Base-by-base conservation (phyloP, 1,139 yeast genomes). In the Torulaspora globosa region DNA sequence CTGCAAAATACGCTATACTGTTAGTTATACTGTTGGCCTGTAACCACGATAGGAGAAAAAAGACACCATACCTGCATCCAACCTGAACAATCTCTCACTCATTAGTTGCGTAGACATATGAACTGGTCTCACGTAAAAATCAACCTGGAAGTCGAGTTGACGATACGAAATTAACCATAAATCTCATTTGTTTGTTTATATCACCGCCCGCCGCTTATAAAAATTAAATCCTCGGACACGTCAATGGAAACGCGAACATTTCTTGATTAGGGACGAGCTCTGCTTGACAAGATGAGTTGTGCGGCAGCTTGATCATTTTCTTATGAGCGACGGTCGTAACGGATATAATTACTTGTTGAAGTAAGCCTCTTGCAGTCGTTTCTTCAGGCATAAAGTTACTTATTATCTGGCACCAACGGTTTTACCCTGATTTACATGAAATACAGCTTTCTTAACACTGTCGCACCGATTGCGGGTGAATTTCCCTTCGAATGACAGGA, bases 51-150 rank as follows among this genome's bases (percentile, higher is more conserved):
- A 26, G 10, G 14, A 8, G 24, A 7, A 11, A 18, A 38, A 32
- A 27, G 10, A n/a, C 7, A 14, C 55, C 66, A 24, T 51, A 64
- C 70, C 71, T 45, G 70, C 70, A 30, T 66, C 67, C 45, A 70
- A 50, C 62, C 71, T 68, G 46, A 68, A 68, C 24, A 70, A 54
- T 49, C 58, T 60, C 29, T 56, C 56, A 50, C 62, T 60, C 70
- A 67, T 66, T 27, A 12, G 16, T 14, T n/a, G 11, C 21, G 15
- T 18, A 28, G 26, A 4, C n/a, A 28, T 36, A 4, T 26, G 12
- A 10, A 15, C 15, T 36, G 9, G 3, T 24, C n/a, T 8, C 34
- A 26, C n/a, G 14, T 12, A 10, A 9, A 8, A 36, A 11, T 26
- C 16, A n/a, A 24, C 5, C 10, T 24, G 5, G 5, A 9, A 10